Base-by-base conservation (phyloP, 2,329 filamentous ascomycete genomes). In the Metarhizium album region DNA sequence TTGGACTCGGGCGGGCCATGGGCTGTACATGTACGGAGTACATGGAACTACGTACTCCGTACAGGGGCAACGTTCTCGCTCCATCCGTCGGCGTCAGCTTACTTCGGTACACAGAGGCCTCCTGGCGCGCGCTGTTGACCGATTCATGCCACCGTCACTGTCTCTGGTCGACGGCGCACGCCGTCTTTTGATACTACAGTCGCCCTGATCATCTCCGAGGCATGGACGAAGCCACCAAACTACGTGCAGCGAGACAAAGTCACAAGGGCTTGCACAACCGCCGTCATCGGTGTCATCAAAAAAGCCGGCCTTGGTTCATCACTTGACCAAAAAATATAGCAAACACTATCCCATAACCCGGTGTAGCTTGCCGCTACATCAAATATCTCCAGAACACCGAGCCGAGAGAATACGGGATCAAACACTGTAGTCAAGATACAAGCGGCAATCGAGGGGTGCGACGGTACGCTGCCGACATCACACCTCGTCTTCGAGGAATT, bases 401-500 rank as follows among this genome's bases (percentile, higher is more conserved):
- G 45, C 22, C 11, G 47, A 46, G 33, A 45, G 31, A 35, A 33
- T 9, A 7, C n/a, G 29, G 38, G 35, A 49, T 48, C 23, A 46
- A 48, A 22, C 29, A 47, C 33, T 22, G 47, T 27, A 38, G 42
- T 42, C 48, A 42, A 43, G 46, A 53, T 45, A 47, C 37, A 50
- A 18, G 16, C 16, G 14, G 42, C 5, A 29, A 43, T 18, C 20
- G 47, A n/a, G n/a, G 13, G n/a, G 18, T 37, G 22, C 22, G 40
- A 16, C 40, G 20, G 11, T 24, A 7, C 18, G 40, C 40, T 43
- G 40, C 40, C 40, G 40, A 14, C 11, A 24, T 37, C 62, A 84
- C 62, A 95, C 79, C 69, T 96, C 91, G 65, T 97, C 91, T 70
- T 97, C 91, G 59, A 97, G 79, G 71, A 93, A 97, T 71, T 95